Evolutionary conservation across 495 filamentous ascomycete genomes (phyloP).

Genomic region (Podospora appendiculata): DNA sequence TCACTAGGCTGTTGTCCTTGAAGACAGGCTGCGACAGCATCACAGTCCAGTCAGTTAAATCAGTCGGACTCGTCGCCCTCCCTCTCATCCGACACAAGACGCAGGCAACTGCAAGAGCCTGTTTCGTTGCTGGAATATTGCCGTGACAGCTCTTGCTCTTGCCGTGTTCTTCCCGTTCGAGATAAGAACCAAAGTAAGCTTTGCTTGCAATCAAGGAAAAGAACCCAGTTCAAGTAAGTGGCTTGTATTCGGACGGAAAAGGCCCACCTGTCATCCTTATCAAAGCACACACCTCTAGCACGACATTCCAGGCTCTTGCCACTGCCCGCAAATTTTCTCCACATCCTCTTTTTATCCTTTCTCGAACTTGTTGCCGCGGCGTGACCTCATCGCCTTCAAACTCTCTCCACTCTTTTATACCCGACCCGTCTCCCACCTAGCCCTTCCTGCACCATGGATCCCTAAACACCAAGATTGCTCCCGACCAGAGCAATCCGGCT

Average conservation of each 20-base stretch:
- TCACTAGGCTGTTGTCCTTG: no score
- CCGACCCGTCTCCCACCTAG: not conserved
- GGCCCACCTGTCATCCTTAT: not conserved
- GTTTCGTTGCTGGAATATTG: constrained; percentile 33
- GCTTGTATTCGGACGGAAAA: not conserved
- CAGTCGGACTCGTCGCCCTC: not conserved
- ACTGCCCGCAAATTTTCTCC: not conserved
- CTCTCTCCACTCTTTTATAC: not conserved
- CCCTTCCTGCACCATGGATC: not conserved
- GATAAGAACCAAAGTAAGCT: constrained; percentile 6
- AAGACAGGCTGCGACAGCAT: not conserved
- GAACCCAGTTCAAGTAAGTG: not conserved
- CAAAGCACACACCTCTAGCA: not conserved
- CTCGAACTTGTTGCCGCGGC: no score
- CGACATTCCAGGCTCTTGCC: not conserved
- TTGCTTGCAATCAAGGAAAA: constrained; percentile 9
- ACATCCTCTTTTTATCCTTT: not conserved
- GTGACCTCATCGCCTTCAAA: not conserved
- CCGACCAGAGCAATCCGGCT: not conserved
- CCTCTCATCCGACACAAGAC: not conserved
- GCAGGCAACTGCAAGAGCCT: constrained; percentile 11
- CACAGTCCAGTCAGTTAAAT: not conserved
- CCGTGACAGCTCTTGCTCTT: constrained; percentile 26
- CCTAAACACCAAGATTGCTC: not conserved
- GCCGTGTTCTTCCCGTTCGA: constrained; percentile 4